Conservation (phyloP, 345 rosid species). For the Boechera stricta region DNA sequence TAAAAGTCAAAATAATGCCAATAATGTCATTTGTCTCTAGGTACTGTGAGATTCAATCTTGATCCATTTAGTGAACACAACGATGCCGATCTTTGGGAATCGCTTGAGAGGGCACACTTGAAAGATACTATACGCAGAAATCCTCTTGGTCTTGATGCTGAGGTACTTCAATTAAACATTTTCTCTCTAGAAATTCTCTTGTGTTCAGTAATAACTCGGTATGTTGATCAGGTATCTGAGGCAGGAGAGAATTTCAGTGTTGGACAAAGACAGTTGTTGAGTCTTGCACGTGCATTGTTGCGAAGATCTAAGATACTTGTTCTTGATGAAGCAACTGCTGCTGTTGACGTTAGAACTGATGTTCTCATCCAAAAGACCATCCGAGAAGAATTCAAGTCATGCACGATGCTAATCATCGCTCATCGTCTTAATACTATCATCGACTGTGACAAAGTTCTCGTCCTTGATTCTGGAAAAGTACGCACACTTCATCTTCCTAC, state of each 20-base stretch:
- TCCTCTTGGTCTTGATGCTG: constrained; percentile 85
- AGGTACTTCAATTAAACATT: constrained; percentile 55
- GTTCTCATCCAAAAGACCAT: constrained; percentile 98
- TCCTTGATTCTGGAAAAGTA: constrained; percentile 1
- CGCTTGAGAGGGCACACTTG: constrained; percentile 94
- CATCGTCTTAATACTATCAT: background rate
- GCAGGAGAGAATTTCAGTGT: constrained; percentile 99
- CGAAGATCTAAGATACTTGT: constrained; percentile 97
- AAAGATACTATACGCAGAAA: constrained; percentile 90
- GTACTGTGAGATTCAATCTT: constrained; percentile 94
- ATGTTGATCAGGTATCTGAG: constrained; percentile 69
- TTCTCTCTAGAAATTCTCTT: constrained; percentile 13
- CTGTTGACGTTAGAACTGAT: constrained; percentile 98
- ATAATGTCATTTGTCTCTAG: constrained; percentile 47
- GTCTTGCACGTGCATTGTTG: constrained; percentile 96
- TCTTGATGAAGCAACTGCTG: constrained; percentile 99
- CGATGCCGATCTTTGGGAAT: constrained; percentile 98
- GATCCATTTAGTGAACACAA: constrained; percentile 98
- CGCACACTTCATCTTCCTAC: background rate
- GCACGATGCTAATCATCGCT: background rate
- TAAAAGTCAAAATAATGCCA: background rate
- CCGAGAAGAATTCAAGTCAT: constrained; percentile 39
- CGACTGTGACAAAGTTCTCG: background rate
- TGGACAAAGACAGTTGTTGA: constrained; percentile 93
- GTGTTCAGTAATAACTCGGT: constrained; percentile 23